phyloP scores from a whole-genome alignment of 805 yeast genomes.

The Suhomyces sp. region DNA sequence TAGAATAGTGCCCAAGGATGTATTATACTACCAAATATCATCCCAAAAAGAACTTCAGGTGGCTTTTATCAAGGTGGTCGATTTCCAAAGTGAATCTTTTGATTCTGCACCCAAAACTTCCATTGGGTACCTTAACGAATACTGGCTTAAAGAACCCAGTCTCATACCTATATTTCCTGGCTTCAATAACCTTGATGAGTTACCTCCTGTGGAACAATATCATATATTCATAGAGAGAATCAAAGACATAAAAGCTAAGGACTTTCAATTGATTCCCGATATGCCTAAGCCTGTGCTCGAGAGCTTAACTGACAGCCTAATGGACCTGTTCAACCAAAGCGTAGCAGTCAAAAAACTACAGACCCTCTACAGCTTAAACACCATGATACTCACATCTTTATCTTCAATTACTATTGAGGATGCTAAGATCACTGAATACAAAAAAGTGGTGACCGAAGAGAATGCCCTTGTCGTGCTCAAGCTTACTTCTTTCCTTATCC shows the following conservation, averaged over 20 bases:
- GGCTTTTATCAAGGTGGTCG: conserved; percentile 21
- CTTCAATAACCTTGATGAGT: conserved; percentile 4
- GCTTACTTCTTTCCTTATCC: not conserved
- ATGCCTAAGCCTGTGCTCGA: not conserved
- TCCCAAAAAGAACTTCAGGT: conserved; percentile 24
- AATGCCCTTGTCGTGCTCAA: conserved; percentile 12
- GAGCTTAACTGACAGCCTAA: not conserved
- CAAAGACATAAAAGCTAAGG: conserved; percentile 12
- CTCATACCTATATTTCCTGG: conserved; percentile 20
- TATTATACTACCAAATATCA: conserved; percentile 23
- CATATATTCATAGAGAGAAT: conserved; percentile 14
- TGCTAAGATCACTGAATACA: not conserved
- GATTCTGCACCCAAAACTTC: conserved; percentile 14
- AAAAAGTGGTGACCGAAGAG: conserved; percentile 9
- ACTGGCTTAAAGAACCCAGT: conserved; percentile 19
- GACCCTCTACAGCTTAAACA: conserved; percentile 19
- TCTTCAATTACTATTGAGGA: not conserved
- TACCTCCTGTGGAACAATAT: not conserved
- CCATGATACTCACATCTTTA: conserved; percentile 16
- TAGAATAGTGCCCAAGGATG: conserved; percentile 24
- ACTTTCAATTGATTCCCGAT: not conserved
- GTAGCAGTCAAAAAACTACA: conserved; percentile 19
- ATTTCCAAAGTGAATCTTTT: not conserved
- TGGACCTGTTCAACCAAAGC: conserved; percentile 17
- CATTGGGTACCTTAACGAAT: conserved; percentile 18